Evolutionary conservation across 352 stramenopile species (phyloP).

Genomic region (Pythium brassicae): DNA sequence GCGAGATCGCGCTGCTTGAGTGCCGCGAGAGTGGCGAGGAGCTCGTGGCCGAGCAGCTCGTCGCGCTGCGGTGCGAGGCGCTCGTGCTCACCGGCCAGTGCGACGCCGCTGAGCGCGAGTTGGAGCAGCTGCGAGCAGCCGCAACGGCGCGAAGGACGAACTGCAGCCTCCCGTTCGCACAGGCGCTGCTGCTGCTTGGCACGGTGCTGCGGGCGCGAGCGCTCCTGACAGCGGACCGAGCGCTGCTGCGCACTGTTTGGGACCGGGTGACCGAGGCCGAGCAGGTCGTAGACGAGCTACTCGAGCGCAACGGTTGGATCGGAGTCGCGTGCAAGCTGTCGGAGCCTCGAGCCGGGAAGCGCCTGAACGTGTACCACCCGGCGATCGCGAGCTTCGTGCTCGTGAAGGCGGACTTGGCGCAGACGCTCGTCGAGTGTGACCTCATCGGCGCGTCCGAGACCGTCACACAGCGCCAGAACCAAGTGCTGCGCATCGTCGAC

Average conservation of each 20-base stretch:
- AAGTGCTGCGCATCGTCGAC: constrained; percentile 28
- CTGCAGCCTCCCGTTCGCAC: constrained; percentile 30
- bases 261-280: constrained; percentile 35
- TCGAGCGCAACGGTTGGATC: constrained; percentile 61
- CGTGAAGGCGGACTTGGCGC: constrained; percentile 43
- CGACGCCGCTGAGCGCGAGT: constrained; percentile 17
- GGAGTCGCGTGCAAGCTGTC: constrained; percentile 19
- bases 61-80: constrained; percentile 35
- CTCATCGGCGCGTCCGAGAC: constrained; percentile 17
- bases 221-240: constrained; percentile 11
- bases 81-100: constrained; percentile 33
- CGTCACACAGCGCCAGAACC: constrained; percentile 11
- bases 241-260: constrained; percentile 12
- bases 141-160: constrained; percentile 18
- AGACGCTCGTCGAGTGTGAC: constrained; percentile 42
- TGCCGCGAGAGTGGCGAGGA: constrained; percentile 29
- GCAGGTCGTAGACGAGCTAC: constrained; percentile 30
- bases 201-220: constrained; percentile 32
- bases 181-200: constrained; percentile 31
- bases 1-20: constrained; percentile 32
- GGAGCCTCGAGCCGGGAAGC: constrained; percentile 13
- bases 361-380: constrained; percentile 53
- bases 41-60: constrained; percentile 35
- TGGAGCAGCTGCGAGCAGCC: constrained; percentile 23
- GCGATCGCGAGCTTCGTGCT: constrained; percentile 43